Percentiles rank a stretch among this genome's conserved stretches.
Evolutionary conservation across 164 flowering plant species (phyloP).

Genomic region (Vitis vinifera): DNA sequence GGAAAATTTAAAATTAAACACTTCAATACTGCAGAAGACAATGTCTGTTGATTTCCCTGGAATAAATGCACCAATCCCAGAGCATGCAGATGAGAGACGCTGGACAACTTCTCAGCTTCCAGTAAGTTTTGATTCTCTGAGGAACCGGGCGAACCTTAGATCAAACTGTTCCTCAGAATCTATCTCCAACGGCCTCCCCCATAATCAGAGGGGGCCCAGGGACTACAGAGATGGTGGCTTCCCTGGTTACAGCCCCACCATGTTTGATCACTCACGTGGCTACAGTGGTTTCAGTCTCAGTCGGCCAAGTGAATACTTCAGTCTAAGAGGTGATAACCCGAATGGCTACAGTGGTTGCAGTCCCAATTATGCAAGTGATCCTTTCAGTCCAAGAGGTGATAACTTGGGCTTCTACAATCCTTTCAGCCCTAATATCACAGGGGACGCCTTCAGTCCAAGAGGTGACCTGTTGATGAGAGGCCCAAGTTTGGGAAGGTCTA

Average conservation of each 20-base stretch:
- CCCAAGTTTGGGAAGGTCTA: slow-evolving; percentile 46
- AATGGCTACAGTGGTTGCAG: no score
- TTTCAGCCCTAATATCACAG: no score
- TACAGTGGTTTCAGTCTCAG: slow-evolving; percentile 27
- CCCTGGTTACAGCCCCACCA: slow-evolving; percentile 46
- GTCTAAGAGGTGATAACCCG: no score
- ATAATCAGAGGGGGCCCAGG: slow-evolving; percentile 42
- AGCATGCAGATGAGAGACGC: slow-evolving; percentile 65
- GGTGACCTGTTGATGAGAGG: slow-evolving; percentile 31
- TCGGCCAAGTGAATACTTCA: background rate
- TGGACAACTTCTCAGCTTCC: slow-evolving; percentile 42
- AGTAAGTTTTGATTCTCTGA: background rate
- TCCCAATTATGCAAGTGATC: background rate
- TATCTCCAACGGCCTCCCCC: slow-evolving; percentile 30
- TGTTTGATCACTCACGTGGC: slow-evolving; percentile 37
- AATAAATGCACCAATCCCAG: slow-evolving; percentile 87
- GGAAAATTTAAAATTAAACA: slow-evolving; percentile 51
- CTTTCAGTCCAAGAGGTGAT: slow-evolving; percentile 19
- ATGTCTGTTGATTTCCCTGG: slow-evolving; percentile 87
- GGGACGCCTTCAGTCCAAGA: slow-evolving; percentile 26
- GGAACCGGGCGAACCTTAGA: slow-evolving; percentile 28
- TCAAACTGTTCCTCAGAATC: slow-evolving; percentile 36
- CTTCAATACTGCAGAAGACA: slow-evolving; percentile 42
- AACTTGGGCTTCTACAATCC: no score
- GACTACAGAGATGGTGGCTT: slow-evolving; percentile 63